These are phyloP conservation scores for Volvox carteri DNA, from an alignment of 163 green algal genomes.

Conservation along the genomic window DNA sequence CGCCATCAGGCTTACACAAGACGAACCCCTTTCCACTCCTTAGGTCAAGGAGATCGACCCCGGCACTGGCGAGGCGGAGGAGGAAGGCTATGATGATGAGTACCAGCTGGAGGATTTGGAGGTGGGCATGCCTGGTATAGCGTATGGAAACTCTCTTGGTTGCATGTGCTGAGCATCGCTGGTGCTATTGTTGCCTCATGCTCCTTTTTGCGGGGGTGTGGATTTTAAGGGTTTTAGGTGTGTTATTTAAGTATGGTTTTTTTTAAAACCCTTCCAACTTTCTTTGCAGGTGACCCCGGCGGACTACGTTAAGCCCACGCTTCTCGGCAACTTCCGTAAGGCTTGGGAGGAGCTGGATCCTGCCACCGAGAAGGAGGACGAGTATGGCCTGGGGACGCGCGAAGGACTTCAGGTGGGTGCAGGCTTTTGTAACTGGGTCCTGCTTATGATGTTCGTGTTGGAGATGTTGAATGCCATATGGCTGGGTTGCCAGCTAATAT, in stretches of 20 bases:
- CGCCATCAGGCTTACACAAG: no score
- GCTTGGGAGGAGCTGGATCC: conserved; percentile 91
- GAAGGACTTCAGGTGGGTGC: conserved; percentile 82
- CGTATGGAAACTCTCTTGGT: no score
- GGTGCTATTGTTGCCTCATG: no score
- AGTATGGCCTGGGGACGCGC: conserved; percentile 93
- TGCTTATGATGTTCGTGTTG: no score
- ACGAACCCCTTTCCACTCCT: no score
- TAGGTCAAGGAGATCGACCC: conserved; percentile 97
- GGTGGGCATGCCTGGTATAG: no score
- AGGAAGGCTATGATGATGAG: conserved; percentile 97
- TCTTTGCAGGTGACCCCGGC: conserved; percentile 67
- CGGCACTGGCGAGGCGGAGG: conserved; percentile 86
- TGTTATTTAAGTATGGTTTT: no score
- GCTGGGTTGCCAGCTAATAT: neutral
- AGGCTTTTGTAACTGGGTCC: neutral
- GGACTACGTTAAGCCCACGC: conserved; percentile 90
- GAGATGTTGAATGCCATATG: neutral
- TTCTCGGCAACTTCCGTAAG: conserved; percentile 89
- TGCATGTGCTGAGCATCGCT: no score
- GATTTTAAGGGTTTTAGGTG: no score
- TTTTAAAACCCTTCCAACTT: no score
- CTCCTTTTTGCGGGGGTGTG: no score
- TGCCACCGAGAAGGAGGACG: conserved; percentile 89
- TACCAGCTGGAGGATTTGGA: conserved; percentile 98